Evolutionary conservation across 148 eudicot species (phyloP).

Genomic region (Vaccinium myrtillus): DNA sequence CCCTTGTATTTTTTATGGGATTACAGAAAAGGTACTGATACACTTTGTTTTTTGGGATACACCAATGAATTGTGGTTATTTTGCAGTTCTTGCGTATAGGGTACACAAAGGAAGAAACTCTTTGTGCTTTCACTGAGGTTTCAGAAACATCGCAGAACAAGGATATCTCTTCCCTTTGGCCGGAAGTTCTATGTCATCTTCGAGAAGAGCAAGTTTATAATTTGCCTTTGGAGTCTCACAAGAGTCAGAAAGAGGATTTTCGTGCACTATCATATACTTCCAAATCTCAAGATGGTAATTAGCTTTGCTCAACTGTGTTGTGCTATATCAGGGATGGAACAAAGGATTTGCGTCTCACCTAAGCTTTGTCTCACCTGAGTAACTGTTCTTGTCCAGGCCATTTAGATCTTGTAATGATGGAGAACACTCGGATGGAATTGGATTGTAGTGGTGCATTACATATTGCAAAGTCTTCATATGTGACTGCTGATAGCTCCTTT

Average conservation of each 20-base stretch:
- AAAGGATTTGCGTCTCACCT: not conserved
- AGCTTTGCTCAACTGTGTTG: slow-evolving; percentile 1
- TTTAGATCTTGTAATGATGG: slow-evolving; percentile 18
- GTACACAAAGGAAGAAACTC: slow-evolving; percentile 49
- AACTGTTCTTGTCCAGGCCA: slow-evolving; percentile 37
- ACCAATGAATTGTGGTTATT: not conserved
- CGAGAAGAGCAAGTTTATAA: slow-evolving; percentile 63
- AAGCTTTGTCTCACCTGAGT: not conserved
- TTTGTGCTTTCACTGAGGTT: slow-evolving; percentile 52
- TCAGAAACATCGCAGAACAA: slow-evolving; percentile 37
- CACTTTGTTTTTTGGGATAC: not conserved
- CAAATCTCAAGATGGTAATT: slow-evolving; percentile 39
- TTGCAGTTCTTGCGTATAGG: slow-evolving; percentile 58
- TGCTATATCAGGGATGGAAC: not conserved
- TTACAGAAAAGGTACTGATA: not conserved
- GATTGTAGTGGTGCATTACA: slow-evolving; percentile 10
- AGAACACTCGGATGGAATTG: slow-evolving; percentile 9
- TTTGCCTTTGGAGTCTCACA: slow-evolving; percentile 28
- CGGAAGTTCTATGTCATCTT: slow-evolving; percentile 58
- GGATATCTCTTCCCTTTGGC: slow-evolving; percentile 61
- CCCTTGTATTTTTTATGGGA: not conserved
- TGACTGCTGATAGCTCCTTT: slow-evolving; percentile 18
- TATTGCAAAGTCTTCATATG: slow-evolving; percentile 8
- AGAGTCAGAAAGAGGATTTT: slow-evolving; percentile 23
- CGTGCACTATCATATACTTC: slow-evolving; percentile 30